These are phyloP conservation scores for Trichophyton verrucosum DNA, from an alignment of 2,329 filamentous ascomycete genomes.

Conservation along the genomic window DNA sequence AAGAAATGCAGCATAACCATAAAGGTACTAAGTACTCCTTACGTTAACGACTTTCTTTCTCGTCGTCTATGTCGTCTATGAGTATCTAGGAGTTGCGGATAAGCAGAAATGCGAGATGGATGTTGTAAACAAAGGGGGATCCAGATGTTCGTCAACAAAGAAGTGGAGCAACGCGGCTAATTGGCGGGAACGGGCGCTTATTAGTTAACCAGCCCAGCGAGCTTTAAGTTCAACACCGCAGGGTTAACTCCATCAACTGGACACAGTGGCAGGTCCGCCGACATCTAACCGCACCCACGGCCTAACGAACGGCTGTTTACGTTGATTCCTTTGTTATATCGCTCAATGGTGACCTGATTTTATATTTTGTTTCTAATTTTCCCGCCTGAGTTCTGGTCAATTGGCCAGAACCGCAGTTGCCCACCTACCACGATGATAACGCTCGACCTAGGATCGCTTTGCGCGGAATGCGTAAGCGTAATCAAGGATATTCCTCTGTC, in stretches of 20 bases:
- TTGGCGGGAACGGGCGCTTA: neutral
- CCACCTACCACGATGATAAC: constrained; percentile 3
- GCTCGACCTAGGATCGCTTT: constrained; percentile 15
- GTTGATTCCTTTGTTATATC: neutral
- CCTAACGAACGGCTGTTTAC: neutral
- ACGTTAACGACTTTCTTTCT: neutral
- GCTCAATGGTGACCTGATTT: neutral
- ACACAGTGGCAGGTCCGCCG: constrained; percentile 1
- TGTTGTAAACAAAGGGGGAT: neutral
- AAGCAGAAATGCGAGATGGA: neutral
- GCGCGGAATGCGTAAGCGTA: constrained; percentile 23
- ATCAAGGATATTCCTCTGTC: constrained; percentile 20
- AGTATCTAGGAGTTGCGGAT: neutral
- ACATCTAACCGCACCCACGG: neutral
- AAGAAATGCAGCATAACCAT: neutral
- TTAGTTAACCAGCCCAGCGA: neutral
- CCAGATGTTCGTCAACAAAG: neutral
- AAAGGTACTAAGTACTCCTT: neutral
- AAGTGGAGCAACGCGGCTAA: constrained; percentile 1
- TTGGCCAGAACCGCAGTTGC: constrained; percentile 10
- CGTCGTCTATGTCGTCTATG: neutral
- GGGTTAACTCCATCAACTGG: neutral
- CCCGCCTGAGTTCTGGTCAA: constrained; percentile 11
- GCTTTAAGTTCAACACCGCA: neutral
- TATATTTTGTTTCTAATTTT: neutral